Base-by-base conservation (phyloP, 2,329 filamentous ascomycete genomes). In the Aureobasidium pullulans region DNA sequence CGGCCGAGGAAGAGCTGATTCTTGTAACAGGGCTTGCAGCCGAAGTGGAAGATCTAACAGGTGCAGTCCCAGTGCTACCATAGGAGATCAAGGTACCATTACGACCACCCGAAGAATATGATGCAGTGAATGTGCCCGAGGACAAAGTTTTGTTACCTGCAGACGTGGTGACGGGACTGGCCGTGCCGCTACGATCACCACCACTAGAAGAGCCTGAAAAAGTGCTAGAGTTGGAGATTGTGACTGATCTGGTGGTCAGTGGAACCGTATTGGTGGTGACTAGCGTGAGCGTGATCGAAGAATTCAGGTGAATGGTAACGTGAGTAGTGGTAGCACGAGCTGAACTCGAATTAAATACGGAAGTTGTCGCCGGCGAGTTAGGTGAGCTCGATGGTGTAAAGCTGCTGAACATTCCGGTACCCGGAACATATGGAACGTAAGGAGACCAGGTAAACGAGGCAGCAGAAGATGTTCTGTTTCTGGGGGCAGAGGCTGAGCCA, bases 371-470 rank as follows among this genome's bases (percentile, higher is more conserved):
- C 10, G 48, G 57, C 11, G 42, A 53, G 31, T 54, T 7, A 4
- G 47, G 48, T 1, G 57, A 53, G 34, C 44, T 60, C 8, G 47
- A 60, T 15, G 54, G 54, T 6, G 43, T 37, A 16, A 15, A 57
- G 40, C 40, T 34, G 19, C 53, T 34, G 16, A 46, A 37, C n/a
- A 37, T 6, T 15, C 57, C 37, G 1, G 46, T 52, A 29, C 57
- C 47, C n/a, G 54, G 54, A 11, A 57, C 34, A 10, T 31, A 47
- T 19, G 54, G 54, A 13, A 48, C 43, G 34, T 57, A 57, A 2
- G 54, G 43, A 11, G 32, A 36, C 29, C 31, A 46, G 13, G 43
- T 40, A 23, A 47, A 49, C 8, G 34, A 19, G 16, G 28, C n/a
- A 40, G 34, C 32, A 36, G 54, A 48, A 11, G 54, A 58, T 7